phyloP scores from a whole-genome alignment of 495 filamentous ascomycete genomes.

The Penicillium verhagenii region DNA sequence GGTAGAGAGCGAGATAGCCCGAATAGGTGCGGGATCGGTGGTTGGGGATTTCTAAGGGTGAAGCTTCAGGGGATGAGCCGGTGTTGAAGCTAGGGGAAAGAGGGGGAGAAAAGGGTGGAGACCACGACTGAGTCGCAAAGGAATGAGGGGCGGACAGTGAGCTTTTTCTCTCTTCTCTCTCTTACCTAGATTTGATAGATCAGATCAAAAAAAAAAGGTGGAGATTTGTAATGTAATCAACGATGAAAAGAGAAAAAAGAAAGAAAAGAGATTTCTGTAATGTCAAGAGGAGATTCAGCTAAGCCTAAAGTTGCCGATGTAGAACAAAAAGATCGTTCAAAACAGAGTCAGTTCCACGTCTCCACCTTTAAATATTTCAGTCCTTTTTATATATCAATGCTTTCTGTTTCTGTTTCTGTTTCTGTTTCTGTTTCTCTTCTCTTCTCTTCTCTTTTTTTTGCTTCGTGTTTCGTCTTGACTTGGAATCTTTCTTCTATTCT shows the following conservation, averaged over 20 bases:
- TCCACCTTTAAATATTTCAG: not conserved
- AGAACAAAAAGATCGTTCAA: not conserved
- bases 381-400: too few relatives aligned
- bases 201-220: not conserved
- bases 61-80: slow-evolving; percentile 10
- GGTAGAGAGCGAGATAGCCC: slow-evolving; percentile 11
- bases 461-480: too few relatives aligned
- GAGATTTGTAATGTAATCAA: not conserved
- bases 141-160: slow-evolving; percentile 16
- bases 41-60: not conserved
- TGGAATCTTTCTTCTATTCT: too few relatives aligned
- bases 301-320: not conserved
- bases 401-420: too few relatives aligned
- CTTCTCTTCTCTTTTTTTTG: too few relatives aligned
- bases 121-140: slow-evolving; percentile 4
- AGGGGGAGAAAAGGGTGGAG: slow-evolving; percentile 19
- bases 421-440: too few relatives aligned
- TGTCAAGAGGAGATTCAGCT: not conserved
- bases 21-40: not conserved
- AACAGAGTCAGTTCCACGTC: not conserved
- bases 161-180: too few relatives aligned
- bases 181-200: not conserved
- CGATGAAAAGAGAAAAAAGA: slow-evolving; percentile 10
- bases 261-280: not conserved
- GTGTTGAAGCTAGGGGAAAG: slow-evolving; percentile 9